Base-by-base conservation (phyloP, 345 rosid species). In the Euphorbia lathyris region DNA sequence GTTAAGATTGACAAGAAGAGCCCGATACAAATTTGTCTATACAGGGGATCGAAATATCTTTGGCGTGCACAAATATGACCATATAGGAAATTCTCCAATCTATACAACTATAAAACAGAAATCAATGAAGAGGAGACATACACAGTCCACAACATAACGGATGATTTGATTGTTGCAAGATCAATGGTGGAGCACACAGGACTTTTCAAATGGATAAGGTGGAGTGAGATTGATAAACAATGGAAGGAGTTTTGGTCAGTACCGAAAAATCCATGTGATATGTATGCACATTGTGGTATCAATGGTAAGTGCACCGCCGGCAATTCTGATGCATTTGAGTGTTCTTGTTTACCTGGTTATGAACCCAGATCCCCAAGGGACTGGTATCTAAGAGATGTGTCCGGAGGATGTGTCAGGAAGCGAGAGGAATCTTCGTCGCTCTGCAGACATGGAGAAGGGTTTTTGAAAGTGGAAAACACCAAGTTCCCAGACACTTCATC, bases 321-420 rank as follows among this genome's bases (percentile, higher is more conserved):
- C 10, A 70, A 60, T 47, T 27, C 57, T 4, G 20, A 34, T 16
- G 51, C 1, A 7, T 22, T 59, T 7, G 59, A 45, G 14, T 73
- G 77, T 47, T 5, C 68, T 1, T 75, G 78, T 30, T 27, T 75
- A 23, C 70, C 78, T 6, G 78, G 78, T 14, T 69, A 36, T 27
- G 59, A 69, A 26, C 74, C 78, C 17, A 58, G 29, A 50, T 32
- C 29, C 9, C n/a, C 25, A 8, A 12, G 7, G 5, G 62, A 64
- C 9, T 64, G 74, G 74, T n/a, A 19, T 14, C 29, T 23, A 23
- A 57, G 74, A 64, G 70, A 63, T 57, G 74, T 8, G 0, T 45
- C 61, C 2, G 70, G 56, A 5, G 70, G 78, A 2, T 75, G 78
- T 29, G 34, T 51, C 1, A 75, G 74, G 65, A 75, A 75, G 58